phyloP scores from a whole-genome alignment of 2,329 filamentous ascomycete genomes.

The Ascosphaera pollenicola region DNA sequence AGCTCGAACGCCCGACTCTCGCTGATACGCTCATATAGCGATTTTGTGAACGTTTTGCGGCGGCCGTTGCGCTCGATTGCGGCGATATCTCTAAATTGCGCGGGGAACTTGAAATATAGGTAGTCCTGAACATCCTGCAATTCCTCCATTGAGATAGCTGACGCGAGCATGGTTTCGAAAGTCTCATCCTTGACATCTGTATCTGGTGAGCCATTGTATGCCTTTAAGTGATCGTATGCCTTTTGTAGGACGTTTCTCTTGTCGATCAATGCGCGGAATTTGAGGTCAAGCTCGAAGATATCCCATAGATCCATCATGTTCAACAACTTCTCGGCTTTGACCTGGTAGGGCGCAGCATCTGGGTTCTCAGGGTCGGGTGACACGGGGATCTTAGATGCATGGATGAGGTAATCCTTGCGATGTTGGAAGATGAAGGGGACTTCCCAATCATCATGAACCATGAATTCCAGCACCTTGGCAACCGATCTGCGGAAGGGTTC shows the following conservation, averaged over 20 bases:
- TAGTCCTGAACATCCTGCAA: conserved; percentile 94
- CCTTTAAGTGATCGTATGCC: conserved; percentile 52
- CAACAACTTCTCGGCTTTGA: conserved; percentile 66
- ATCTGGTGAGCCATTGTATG: too few relatives aligned
- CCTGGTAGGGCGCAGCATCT: conserved; percentile 48
- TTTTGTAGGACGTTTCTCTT: conserved; percentile 71
- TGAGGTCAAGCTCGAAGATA: conserved; percentile 83
- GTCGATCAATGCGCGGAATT: conserved; percentile 79
- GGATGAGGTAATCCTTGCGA: conserved; percentile 91
- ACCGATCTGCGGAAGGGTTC: conserved; percentile 73
- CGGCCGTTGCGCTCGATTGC: conserved; percentile 31
- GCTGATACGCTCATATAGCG: conserved; percentile 64
- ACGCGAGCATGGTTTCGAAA: conserved; percentile 61
- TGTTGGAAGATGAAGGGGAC: conserved; percentile 97
- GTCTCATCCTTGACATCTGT: conserved; percentile 46
- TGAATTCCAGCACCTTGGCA: conserved; percentile 81
- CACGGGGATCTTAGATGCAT: conserved; percentile 49
- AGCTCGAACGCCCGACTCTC: conserved; percentile 59
- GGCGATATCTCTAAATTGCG: conserved; percentile 61
- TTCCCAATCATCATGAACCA: conserved; percentile 84
- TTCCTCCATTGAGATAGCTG: conserved; percentile 75
- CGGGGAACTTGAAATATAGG: conserved; percentile 77
- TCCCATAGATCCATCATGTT: conserved; percentile 90
- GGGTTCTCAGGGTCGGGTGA: conserved; percentile 42
- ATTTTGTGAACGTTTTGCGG: conserved; percentile 62